Evolutionary conservation across 768 basidiomycete species (phyloP).

Genomic region (Termitomyces sp.): DNA sequence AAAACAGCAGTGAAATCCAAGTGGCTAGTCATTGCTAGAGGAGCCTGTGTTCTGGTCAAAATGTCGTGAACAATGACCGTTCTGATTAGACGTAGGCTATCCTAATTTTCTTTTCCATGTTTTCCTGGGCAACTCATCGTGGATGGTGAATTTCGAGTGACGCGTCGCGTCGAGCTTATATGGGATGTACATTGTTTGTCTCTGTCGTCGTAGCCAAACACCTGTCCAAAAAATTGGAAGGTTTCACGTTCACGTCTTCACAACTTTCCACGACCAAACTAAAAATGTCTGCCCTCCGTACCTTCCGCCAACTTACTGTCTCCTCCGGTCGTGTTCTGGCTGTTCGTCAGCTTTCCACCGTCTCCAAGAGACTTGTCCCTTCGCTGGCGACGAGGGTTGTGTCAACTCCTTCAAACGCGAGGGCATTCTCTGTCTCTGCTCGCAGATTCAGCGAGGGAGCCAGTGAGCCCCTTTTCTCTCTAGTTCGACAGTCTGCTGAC

Average conservation of each 20-base stretch:
- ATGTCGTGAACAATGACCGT: background rate
- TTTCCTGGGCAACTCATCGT: no score
- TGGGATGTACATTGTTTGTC: constrained; percentile 4
- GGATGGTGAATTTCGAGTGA: no score
- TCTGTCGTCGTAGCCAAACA: constrained; percentile 5
- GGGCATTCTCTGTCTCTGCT: constrained; percentile 46
- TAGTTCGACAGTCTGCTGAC: background rate
- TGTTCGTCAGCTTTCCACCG: constrained; percentile 25
- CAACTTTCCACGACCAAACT: background rate
- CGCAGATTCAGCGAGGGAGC: constrained; percentile 40
- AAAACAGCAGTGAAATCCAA: no score
- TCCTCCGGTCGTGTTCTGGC: constrained; percentile 36
- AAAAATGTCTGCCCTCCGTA: constrained; percentile 60
- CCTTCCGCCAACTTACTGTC: constrained; percentile 52
- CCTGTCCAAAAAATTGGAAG: constrained; percentile 11
- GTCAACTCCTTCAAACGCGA: constrained; percentile 15
- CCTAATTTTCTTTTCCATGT: no score
- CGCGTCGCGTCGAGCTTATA: background rate
- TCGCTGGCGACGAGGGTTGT: constrained; percentile 20
- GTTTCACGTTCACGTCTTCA: constrained; percentile 5
- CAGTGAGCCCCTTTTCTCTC: constrained; percentile 26
- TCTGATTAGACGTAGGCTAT: no score
- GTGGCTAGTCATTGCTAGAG: background rate
- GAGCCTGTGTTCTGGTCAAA: background rate
- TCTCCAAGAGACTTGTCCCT: constrained; percentile 25